Evolutionary conservation across 352 stramenopile genomes (phyloP).

Genomic region (Paralagenidium karlingii): DNA sequence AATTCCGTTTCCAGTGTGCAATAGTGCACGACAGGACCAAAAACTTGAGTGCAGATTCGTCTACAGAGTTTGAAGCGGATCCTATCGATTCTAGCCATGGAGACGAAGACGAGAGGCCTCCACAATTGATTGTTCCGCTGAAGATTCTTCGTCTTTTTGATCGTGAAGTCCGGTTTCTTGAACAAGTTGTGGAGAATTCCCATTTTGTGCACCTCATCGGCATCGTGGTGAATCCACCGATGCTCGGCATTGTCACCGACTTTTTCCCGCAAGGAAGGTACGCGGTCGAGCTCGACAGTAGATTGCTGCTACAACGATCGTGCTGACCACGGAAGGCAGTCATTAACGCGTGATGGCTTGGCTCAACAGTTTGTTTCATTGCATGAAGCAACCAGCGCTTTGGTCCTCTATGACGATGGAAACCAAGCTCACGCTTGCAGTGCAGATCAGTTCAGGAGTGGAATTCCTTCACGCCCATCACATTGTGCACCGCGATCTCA

Average conservation of each 20-base stretch:
- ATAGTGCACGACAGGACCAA: conserved; percentile 15
- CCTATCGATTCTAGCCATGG: too few relatives aligned
- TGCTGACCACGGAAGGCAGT: too few relatives aligned
- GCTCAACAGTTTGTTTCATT: conserved; percentile 3
- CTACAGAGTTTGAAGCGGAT: too few relatives aligned
- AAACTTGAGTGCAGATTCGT: too few relatives aligned
- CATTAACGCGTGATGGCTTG: conserved; percentile 9
- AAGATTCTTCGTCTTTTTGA: background rate
- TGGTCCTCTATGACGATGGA: conserved; percentile 8
- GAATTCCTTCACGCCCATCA: conserved; percentile 17
- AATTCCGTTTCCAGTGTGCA: conserved; percentile 18
- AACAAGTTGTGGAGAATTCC: too few relatives aligned
- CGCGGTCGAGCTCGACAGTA: too few relatives aligned
- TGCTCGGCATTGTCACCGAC: too few relatives aligned
- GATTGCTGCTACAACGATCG: too few relatives aligned
- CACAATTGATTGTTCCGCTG: background rate
- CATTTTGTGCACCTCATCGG: too few relatives aligned
- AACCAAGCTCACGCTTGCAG: conserved; percentile 12
- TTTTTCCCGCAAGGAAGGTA: too few relatives aligned
- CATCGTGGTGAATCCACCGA: too few relatives aligned
- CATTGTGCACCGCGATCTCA: conserved; percentile 30
- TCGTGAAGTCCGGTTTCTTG: background rate
- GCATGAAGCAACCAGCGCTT: too few relatives aligned
- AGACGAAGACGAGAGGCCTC: conserved; percentile 17
- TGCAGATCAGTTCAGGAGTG: conserved; percentile 17